Base-by-base conservation (phyloP, 495 filamentous ascomycete species). In the Podospora pseudoanserina region DNA sequence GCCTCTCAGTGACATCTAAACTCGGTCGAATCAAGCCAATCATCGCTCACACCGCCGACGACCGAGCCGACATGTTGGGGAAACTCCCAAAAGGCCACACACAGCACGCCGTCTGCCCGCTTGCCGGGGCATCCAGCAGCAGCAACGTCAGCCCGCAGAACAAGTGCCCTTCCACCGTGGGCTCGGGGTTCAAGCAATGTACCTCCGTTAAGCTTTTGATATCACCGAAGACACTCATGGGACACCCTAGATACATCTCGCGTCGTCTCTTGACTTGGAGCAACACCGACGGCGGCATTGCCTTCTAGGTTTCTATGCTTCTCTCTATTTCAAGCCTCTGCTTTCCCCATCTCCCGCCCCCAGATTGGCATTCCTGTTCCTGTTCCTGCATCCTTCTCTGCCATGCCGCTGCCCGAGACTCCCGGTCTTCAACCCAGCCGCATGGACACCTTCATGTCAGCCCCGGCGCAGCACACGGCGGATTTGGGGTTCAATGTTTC, bases 131-230 rank as follows among this genome's bases (percentile, higher is more conserved):
- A 32, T 32, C 28, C 30, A 34, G 30, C 53, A 44, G 60, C 26
- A 63, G 23, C 23, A 70, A 69, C 72, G 72, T 74, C 70, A 74
- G 72, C 72, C 67, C 70, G 70, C 64, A 71, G 72, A 55, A 58
- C 56, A 65, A 57, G 62, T 19, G 44, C 39, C 54, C 60, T 54
- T 55, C 59, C n/a, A 60, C 56, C 71, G 65, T 62, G 5, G 49
- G 26, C 57, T 67, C 60, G 63, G 68, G 66, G 49, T 61, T 65
- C 49, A 60, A 63, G 34, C 30, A 4, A 72, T 39, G 63, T 67
- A 66, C 71, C 67, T 64, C 56, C 67, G 69, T 71, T 69, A 68
- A 65, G 64, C 63, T 64, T 67, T 62, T n/a, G 62, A 57, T 19
- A 66, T 26, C 57, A 44, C 39, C 28, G 60, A 49, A 49, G 39